phyloP scores from a whole-genome alignment of 164 flowering plant species.

The Sextonia rubra region DNA sequence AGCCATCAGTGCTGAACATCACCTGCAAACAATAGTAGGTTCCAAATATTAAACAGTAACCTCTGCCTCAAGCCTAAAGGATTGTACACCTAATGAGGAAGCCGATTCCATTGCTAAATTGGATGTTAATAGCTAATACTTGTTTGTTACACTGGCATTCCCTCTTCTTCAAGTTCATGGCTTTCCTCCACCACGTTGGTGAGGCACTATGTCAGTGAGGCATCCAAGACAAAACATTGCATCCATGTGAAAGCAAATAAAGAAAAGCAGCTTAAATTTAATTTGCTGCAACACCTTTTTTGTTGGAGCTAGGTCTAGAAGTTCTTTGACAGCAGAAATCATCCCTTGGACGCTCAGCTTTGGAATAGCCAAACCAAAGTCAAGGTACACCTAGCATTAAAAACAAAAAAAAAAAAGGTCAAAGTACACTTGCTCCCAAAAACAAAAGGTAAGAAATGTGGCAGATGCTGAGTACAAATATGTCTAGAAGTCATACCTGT shows the following conservation, averaged over 20 bases:
- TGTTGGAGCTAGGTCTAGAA: constrained; percentile 78
- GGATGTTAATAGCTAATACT: not conserved
- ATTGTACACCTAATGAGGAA: not conserved
- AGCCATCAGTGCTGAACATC: constrained; percentile 98
- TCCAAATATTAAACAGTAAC: too few relatives aligned
- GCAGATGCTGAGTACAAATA: not conserved
- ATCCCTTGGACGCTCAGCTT: constrained; percentile 90
- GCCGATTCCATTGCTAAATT: not conserved
- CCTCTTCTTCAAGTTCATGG: too few relatives aligned
- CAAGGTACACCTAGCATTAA: constrained; percentile 58
- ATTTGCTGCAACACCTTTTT: constrained; percentile 54
- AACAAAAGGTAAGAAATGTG: constrained; percentile 2
- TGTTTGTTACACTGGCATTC: too few relatives aligned
- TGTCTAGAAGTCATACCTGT: constrained; percentile 40
- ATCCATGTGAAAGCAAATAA: not conserved
- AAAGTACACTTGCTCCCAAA: constrained; percentile 59
- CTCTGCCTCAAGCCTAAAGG: not conserved
- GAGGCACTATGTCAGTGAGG: not conserved
- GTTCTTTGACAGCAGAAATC: constrained; percentile 80
- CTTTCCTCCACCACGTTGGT: too few relatives aligned
- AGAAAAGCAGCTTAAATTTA: not conserved
- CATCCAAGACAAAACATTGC: not conserved
- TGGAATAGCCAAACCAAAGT: constrained; percentile 89
- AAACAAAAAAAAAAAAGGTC: constrained; percentile 35
- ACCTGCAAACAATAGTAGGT: constrained; percentile 46